Base-by-base conservation (phyloP, 2,329 filamentous ascomycete genomes). In the Hawksworthiomyces lignivorus region DNA sequence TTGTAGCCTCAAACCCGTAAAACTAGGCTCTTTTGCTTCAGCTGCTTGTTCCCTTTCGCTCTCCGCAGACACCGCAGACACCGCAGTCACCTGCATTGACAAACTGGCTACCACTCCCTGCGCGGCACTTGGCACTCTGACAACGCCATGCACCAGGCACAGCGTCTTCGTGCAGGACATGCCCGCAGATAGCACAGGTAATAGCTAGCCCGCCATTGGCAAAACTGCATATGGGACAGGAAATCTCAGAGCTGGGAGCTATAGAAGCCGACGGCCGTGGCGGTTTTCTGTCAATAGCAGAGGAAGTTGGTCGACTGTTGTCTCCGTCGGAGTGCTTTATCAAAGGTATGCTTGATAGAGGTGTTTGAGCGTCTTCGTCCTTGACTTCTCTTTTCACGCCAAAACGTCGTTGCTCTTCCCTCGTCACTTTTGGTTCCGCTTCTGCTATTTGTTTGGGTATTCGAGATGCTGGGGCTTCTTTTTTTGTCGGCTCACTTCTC, bases 41-140 rank as follows among this genome's bases (percentile, higher is more conserved):
- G 21, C 24, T 26, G 24, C 4, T 10, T 14, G 18, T 7, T 45
- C 33, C 35, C 45, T 28, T 45, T 14, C 43, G 39, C 50, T 60
- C 61, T 15, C 80, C 80, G 55, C 84, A 90, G 5, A 85, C 60
- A 4, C 84, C 83, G 56, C 85, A 90, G 1, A 79, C 57, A 7
- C 79, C 81, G 48, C 70, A 77, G 57, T 89, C 84, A 1, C 72
- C 76, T 10, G 81, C 70, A 54, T 89, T 90, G 39, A 80, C 54
- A 56, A 87, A 90, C 17, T 53, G 46, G 33, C 69, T 75, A 14
- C 62, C 68, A 45, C 61, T 61, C 34, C 69, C 74, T 11, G 62
- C 68, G 46, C 61, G 61, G 56, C 85, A 90, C 3, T 62, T 50
- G 4, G 58, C 54, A 49, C 70, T 75, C 32, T 56, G 58, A 56